Base-by-base conservation (phyloP, 441 rosid species). In the Cnidoscolus chayamansa region DNA sequence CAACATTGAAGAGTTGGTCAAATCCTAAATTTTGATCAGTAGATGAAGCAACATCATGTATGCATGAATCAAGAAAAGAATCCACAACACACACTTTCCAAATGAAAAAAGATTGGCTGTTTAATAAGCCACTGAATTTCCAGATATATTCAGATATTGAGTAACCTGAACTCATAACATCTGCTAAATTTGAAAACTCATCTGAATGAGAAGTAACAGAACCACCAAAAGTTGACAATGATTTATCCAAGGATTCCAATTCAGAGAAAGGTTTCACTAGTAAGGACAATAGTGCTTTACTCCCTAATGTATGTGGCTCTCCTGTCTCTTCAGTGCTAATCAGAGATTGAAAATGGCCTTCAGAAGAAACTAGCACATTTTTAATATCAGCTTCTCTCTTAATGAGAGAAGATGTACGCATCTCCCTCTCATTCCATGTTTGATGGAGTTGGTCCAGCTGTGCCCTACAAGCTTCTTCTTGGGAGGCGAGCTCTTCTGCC, bases 401-500 rank as follows among this genome's bases (percentile, higher is more conserved):
- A 53, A 80, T 60, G 63, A 95, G 93, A 76, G 86, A 86, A 83
- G 91, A 81, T 76, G 82, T 81, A 67, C 83, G 88, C 74, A 85
- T 79, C 68, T 93, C 98, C 81, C 88, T 91, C 78, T 88, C 93
- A 79, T 87, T 90, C 99, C 99, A 92, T 72, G 92, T 79, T 78
- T 84, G 93, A 78, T 91, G 92, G 74, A 95, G 97, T 73, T 86
- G 88, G 77, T 89, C 96, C 80, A 95, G 86, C 85, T 88, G 96
- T 63, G 87, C 91, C 85, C 90, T 86, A 81, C 95, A 95, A 79
- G 96, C 90, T 86, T 95, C 99, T 88, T 93, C 99, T 80, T 95
- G 99, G 68, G 99, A 89, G 76, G 93, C 93, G 71, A 95, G 91
- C 86, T 95, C 98, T 84, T 95, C 99, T 65, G 98, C 99, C 82